phyloP scores from a whole-genome alignment of 2,329 filamentous ascomycete species.

The Talaromyces piceae region DNA sequence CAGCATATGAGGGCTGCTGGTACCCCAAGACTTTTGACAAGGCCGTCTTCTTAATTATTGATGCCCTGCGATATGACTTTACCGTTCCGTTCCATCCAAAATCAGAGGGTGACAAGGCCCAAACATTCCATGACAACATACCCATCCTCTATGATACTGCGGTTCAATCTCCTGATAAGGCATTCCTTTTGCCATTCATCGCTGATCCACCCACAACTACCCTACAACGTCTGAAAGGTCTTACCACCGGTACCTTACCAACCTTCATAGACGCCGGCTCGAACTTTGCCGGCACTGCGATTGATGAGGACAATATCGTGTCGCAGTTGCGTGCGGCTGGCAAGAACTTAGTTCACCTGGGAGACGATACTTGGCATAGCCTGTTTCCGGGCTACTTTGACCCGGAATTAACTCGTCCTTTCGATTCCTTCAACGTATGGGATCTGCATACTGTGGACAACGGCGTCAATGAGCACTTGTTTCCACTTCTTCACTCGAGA shows the following conservation, averaged over 20 bases:
- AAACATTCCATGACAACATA: slow-evolving; percentile 78
- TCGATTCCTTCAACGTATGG: slow-evolving; percentile 98
- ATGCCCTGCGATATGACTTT: slow-evolving; percentile 94
- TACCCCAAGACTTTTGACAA: slow-evolving; percentile 90
- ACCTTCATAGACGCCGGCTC: slow-evolving; percentile 92
- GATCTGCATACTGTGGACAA: slow-evolving; percentile 96
- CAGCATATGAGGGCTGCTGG: slow-evolving; percentile 70
- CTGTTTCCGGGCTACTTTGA: slow-evolving; percentile 94
- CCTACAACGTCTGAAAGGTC: slow-evolving; percentile 80
- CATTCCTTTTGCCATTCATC: slow-evolving; percentile 89
- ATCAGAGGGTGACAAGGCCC: slow-evolving; percentile 38
- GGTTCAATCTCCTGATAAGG: slow-evolving; percentile 64
- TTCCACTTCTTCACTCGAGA: slow-evolving; percentile 61
- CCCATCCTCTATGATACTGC: slow-evolving; percentile 82
- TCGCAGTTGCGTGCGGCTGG: slow-evolving; percentile 56
- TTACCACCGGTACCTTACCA: slow-evolving; percentile 90
- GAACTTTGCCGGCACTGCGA: slow-evolving; percentile 90
- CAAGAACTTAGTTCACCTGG: slow-evolving; percentile 81
- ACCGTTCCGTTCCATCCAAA: slow-evolving; percentile 65
- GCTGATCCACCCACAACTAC: slow-evolving; percentile 94
- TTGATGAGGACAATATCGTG: slow-evolving; percentile 82
- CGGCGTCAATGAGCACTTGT: slow-evolving; percentile 80
- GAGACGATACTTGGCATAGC: slow-evolving; percentile 96
- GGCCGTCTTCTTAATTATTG: slow-evolving; percentile 82
- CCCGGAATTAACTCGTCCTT: slow-evolving; percentile 73